Evolutionary conservation across 768 basidiomycete genomes (phyloP), one percentile per base, ranked within the genome.

Genomic region (Sarcomyxa edulis): DNA sequence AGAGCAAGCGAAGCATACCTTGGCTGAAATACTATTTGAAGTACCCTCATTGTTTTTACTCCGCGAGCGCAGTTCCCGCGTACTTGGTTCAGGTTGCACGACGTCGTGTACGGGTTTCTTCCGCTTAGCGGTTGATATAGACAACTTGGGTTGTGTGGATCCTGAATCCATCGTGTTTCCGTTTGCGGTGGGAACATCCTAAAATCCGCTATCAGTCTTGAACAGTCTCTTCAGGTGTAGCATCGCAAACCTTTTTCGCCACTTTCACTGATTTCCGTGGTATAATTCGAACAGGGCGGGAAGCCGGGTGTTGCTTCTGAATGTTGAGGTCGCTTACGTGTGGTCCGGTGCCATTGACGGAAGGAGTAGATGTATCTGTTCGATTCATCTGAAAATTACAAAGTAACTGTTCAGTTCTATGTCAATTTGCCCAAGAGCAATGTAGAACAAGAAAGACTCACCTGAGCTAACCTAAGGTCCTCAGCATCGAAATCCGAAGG

Each of bases 381-480:
- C 24, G 38, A 21, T 21, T 26, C 32, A 31, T 40, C 31, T 44
- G 46, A 23, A 58, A 41, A 36, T 43, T 50, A 40, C 54, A 60
- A 22, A 65, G 47, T 28, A 60, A 47, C 60, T 63, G 30, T 14
- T 30, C 7, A 32, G 29, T 32, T 39, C 10, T 8, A 19, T 21
- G 24, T 16, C 9, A n/a, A 16, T 11, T 18, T 6, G 10, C 8
- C 14, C 20, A 23, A 14, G 20, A 28, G 6, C 12, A 22, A 15
- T 9, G 19, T 7, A n/a, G 33, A 15, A 19, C 14, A 12, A 15
- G 28, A 34, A 5, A 18, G 27, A 35, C 64, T 48, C 55, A 74
- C 84, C 68, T 83, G 70, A 24, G 83, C 84, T 7, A 73, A 72
- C 39, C 61, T 65, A 38, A 82, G 46, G 37, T 82, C 78, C 31